Evolutionary conservation across 148 eudicot species (phyloP).

Genomic region (Rhododendron williamsianum): DNA sequence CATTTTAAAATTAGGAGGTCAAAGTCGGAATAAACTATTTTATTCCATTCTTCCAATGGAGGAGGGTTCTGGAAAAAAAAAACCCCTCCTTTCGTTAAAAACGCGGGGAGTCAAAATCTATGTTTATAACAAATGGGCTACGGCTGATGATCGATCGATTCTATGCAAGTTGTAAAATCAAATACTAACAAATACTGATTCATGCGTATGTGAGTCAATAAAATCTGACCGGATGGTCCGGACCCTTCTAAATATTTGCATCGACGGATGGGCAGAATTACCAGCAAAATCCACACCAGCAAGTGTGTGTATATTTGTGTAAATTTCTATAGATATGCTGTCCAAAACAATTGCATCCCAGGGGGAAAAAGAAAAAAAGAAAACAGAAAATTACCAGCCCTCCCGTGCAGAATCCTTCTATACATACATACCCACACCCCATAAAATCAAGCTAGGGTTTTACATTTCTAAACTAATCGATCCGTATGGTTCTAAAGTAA

Average conservation of each 20-base stretch:
- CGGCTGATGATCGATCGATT: neutral
- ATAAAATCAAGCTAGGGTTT: conserved; percentile 10
- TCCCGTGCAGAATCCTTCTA: conserved; percentile 5
- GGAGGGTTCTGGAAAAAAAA: neutral
- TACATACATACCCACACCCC: neutral
- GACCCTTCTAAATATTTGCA: neutral
- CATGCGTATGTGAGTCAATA: neutral
- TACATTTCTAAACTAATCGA: conserved; percentile 14
- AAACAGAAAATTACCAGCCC: neutral
- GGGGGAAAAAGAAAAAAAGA: neutral
- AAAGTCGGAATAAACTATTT: neutral
- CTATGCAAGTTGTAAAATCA: neutral
- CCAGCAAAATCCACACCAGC: conserved; percentile 12
- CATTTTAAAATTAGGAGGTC: neutral
- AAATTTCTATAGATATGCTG: neutral
- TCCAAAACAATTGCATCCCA: neutral
- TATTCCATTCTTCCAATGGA: neutral
- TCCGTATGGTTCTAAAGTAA: neutral
- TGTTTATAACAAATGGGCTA: neutral
- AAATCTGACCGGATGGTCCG: neutral
- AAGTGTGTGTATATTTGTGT: neutral
- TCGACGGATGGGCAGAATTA: neutral
- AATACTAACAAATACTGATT: neutral
- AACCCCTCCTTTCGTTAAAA: neutral
- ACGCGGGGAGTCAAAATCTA: neutral